These are phyloP conservation scores for Arctium lappa DNA, from an alignment of 129 eudicot genomes.

Conservation along the genomic window DNA sequence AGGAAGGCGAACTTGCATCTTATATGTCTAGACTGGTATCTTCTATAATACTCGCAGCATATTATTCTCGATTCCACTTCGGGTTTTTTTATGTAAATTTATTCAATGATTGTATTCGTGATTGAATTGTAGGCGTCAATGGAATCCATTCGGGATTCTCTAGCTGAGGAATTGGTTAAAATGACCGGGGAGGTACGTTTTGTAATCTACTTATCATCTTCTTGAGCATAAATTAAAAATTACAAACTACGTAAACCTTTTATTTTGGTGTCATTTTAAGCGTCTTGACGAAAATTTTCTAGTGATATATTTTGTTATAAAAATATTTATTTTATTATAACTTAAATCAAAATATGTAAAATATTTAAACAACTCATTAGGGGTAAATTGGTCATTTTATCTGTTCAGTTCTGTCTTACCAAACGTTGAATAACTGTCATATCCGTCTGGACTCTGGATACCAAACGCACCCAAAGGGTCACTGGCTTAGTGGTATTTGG, in stretches of 20 bases:
- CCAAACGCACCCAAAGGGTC: too few species aligned
- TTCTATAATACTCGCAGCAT: not conserved
- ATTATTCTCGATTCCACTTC: not conserved
- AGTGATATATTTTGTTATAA: too few species aligned
- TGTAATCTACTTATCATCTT: not conserved
- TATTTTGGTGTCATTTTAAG: too few species aligned
- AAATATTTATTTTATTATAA: too few species aligned
- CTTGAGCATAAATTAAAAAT: not conserved
- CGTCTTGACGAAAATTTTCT: too few species aligned
- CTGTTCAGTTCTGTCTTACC: too few species aligned
- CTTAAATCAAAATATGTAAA: too few species aligned
- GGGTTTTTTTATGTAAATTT: not conserved
- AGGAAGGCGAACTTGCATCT: constrained; percentile 98
- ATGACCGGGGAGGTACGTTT: constrained; percentile 80
- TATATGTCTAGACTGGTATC: constrained; percentile 90
- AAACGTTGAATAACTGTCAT: too few species aligned
- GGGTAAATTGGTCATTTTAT: too few species aligned
- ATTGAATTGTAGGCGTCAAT: constrained; percentile 60
- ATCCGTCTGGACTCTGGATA: too few species aligned
- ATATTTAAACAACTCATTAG: too few species aligned
- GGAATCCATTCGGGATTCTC: constrained; percentile 97
- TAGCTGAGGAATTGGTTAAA: constrained; percentile 97
- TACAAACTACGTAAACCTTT: too few species aligned
- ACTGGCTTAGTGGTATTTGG: not conserved
- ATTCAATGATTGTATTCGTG: constrained; percentile 11